These are phyloP conservation scores for Dendrobium officinale DNA, from an alignment of 106 monocot genomes.

Conservation along the genomic window DNA sequence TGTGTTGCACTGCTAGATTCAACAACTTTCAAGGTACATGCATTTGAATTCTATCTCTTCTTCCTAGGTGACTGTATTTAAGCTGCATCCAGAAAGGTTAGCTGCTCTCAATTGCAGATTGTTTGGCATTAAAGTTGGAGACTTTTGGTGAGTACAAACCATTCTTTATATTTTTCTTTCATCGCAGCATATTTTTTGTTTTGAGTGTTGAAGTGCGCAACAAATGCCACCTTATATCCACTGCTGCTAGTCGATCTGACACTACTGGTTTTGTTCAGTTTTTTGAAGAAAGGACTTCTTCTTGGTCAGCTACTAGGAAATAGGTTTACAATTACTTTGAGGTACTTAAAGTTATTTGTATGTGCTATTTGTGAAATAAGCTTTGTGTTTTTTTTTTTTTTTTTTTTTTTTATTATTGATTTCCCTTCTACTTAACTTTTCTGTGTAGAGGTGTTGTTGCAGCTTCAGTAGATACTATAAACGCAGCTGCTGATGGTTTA, in stretches of 20 bases:
- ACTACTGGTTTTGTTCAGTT: conserved; percentile 30
- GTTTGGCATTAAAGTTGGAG: conserved; percentile 85
- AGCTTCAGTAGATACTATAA: conserved; percentile 67
- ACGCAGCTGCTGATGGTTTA: conserved; percentile 62
- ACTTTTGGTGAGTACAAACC: conserved; percentile 60
- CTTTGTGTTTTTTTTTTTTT: not conserved
- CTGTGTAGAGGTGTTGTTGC: conserved; percentile 66
- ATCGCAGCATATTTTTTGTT: not conserved
- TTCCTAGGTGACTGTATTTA: conserved; percentile 86
- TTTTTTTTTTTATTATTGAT: not conserved
- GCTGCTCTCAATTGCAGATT: conserved; percentile 75
- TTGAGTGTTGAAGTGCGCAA: not conserved
- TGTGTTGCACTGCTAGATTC: not conserved
- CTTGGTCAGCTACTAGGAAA: conserved; percentile 92
- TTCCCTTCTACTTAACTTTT: not conserved
- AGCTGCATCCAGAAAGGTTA: conserved; percentile 69
- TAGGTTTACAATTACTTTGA: conserved; percentile 83
- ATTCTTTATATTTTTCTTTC: not conserved
- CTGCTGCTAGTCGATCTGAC: not conserved
- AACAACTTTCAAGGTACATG: not conserved
- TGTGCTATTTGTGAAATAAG: not conserved
- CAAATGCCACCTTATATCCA: not conserved
- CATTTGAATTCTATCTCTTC: conserved; percentile 3
- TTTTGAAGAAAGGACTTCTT: conserved; percentile 81
- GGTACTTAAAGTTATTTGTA: conserved; percentile 35